phyloP scores from a whole-genome alignment of 345 rosid species.

The Physaria fendleri region DNA sequence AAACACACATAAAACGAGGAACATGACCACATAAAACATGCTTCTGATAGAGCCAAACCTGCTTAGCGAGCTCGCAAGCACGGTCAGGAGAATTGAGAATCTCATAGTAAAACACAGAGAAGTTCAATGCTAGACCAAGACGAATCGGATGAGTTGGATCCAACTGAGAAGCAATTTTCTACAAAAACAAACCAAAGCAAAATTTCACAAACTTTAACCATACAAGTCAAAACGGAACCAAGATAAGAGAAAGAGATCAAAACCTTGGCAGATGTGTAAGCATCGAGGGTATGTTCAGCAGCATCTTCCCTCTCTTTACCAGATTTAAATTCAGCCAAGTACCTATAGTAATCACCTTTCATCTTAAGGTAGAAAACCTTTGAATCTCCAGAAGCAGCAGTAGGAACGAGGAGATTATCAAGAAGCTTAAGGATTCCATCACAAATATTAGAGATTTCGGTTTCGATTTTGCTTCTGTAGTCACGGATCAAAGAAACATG shows the following conservation, averaged over 20 bases:
- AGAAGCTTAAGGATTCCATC: slow-evolving; percentile 80
- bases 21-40: not conserved
- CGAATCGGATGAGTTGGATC: slow-evolving; percentile 93
- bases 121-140: slow-evolving; percentile 79
- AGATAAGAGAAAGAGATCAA: not conserved
- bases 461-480: slow-evolving; percentile 75
- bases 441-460: slow-evolving; percentile 66
- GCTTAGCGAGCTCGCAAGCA: slow-evolving; percentile 89
- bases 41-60: slow-evolving; percentile 34
- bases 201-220: not conserved
- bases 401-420: slow-evolving; percentile 61
- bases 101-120: slow-evolving; percentile 90
- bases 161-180: slow-evolving; percentile 84
- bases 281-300: slow-evolving; percentile 73
- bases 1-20: not conserved
- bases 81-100: slow-evolving; percentile 90
- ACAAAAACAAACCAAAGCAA: not conserved
- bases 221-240: not conserved
- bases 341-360: slow-evolving; percentile 91
- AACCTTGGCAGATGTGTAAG: slow-evolving; percentile 92
- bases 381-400: slow-evolving; percentile 67
- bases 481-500: slow-evolving; percentile 76
- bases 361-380: slow-evolving; percentile 85
- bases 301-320: slow-evolving; percentile 84
- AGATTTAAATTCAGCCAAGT: slow-evolving; percentile 79